Base-by-base conservation (phyloP, 129 eudicot species). In the Saposhnikovia divaricata region DNA sequence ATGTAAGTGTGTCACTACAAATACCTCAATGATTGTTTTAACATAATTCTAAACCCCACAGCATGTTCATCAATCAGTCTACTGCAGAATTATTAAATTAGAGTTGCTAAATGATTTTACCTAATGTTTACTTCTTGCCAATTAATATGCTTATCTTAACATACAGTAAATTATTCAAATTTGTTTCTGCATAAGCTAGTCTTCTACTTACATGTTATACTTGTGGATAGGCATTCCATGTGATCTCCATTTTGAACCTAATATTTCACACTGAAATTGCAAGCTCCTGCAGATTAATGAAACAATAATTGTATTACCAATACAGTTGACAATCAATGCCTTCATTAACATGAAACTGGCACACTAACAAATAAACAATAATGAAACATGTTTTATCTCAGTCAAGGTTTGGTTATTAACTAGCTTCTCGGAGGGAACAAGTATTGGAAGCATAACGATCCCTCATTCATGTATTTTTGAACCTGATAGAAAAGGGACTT, bases 401-500 rank as follows among this genome's bases (percentile, higher is more conserved):
- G 47, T 13, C 75, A 38, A 18, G 27, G 12, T 38, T 37, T 15
- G 6, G 74, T 70, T 18, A 68, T 31, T 71, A 72, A 23, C 48
- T 40, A 72, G 50, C 27, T 72, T 45, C 31, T 39, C 5, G 18
- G 50, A 72, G 37, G 76, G 50, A 40, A 39, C n/a, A 3, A 23
- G 12, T 18, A 42, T 3, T 21, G 48, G 28, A 72, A 38, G 14
- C 45, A 69, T 31, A 69, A 69, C 21, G 9, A 65, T 65, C 13
- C 45, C 37, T 11, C 25, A 69, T 69, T 13, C 44, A 69, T 37
- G 9, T 69, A 11, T 37, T 69, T 37, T 31, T 9, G 73, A 27
- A 37, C 23, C 23, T 15, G 4, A 34, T 28, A 31, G 23, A 14
- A 45, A 3, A 47, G 43, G 46, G 4, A 89, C 97, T 89, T 90